Percentiles rank a stretch among this genome's conserved stretches.
Evolutionary conservation across 83 land plant genomes (phyloP).

Genomic region (Picea mariana): DNA sequence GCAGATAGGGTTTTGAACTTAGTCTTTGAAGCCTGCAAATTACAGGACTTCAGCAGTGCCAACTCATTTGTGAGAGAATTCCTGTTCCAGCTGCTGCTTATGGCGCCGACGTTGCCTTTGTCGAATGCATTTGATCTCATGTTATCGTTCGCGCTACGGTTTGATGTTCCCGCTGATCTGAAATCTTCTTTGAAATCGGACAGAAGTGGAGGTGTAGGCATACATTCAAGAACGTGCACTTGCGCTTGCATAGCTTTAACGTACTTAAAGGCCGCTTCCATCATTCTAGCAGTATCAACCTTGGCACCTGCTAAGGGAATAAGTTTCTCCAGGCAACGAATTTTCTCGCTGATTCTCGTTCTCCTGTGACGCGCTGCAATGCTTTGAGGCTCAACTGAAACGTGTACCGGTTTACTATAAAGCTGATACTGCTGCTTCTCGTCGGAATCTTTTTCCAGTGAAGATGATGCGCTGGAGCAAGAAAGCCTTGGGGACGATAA

Average conservation of each 20-base stretch:
- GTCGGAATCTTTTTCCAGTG: not conserved
- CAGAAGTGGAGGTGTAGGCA: conserved; percentile 12
- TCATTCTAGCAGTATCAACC: conserved; percentile 57
- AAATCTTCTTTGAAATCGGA: not conserved
- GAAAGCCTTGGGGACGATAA: too few relatives aligned
- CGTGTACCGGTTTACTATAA: not conserved
- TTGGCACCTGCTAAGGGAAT: conserved; percentile 45
- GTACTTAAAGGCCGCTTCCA: conserved; percentile 56
- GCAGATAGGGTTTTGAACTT: too few relatives aligned
- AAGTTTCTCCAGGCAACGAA: conserved; percentile 31
- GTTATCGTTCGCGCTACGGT: too few relatives aligned
- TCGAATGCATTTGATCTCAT: too few relatives aligned
- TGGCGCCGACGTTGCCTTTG: too few relatives aligned
- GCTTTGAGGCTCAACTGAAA: conserved; percentile 38
- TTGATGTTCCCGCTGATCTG: not conserved
- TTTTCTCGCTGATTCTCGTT: conserved; percentile 31
- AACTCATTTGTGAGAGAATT: not conserved
- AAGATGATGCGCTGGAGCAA: too few relatives aligned
- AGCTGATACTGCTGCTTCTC: not conserved
- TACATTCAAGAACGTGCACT: conserved; percentile 30
- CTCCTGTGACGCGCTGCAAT: conserved; percentile 36
- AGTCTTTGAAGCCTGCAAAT: too few relatives aligned
- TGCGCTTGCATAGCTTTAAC: conserved; percentile 57
- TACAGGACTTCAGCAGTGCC: too few relatives aligned
- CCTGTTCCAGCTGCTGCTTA: too few relatives aligned